Evolutionary conservation across 2,329 filamentous ascomycete genomes (phyloP), one percentile per base, ranked within the genome.

Genomic region (Aspergillus hiratsukae): DNA sequence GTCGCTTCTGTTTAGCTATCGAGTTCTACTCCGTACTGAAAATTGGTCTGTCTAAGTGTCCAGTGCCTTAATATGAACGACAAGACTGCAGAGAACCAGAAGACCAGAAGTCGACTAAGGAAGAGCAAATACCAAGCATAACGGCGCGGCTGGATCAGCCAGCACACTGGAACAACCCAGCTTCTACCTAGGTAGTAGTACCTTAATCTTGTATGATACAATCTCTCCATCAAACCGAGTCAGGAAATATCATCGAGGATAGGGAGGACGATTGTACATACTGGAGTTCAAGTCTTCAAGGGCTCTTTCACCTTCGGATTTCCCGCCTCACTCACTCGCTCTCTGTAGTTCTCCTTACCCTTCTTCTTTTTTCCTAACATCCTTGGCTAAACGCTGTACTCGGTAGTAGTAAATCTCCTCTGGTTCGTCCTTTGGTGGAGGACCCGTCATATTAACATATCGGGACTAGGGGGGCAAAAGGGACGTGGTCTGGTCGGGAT

Each of bases 361-460:
- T 52, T 19, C 50, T 25, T 52, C 50, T 29, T 14, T 37, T 27
- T 52, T 17, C 21, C 31, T n/a, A 37, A 5, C 14, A 17, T 37
- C 31, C 14, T 37, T 37, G 31, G 17, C 31, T 37, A 37, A 17
- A 37, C 31, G 14, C 14, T 17, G 31, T 31, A 48, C 17, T 28
- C 7, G 17, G 35, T 28, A 23, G 37, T 27, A 55, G 40, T 53
- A 43, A 53, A 58, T 60, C 59, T 60, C 58, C 59, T 64, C 54
- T 61, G 58, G 59, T 63, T 61, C 64, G 56, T 66, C 61, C 59
- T 63, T 65, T 67, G 65, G 62, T 66, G 69, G 64, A 67, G 68
- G 69, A 72, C 72, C 70, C 70, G 70, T 72, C 70, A 73, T 73
- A 72, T 72, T 71, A 69, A 73, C 70, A 66, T 64, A 72, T 73